These are phyloP conservation scores for Metschnikowia baotianmanensis DNA, from an alignment of 805 yeast species.

Conservation along the genomic window DNA sequence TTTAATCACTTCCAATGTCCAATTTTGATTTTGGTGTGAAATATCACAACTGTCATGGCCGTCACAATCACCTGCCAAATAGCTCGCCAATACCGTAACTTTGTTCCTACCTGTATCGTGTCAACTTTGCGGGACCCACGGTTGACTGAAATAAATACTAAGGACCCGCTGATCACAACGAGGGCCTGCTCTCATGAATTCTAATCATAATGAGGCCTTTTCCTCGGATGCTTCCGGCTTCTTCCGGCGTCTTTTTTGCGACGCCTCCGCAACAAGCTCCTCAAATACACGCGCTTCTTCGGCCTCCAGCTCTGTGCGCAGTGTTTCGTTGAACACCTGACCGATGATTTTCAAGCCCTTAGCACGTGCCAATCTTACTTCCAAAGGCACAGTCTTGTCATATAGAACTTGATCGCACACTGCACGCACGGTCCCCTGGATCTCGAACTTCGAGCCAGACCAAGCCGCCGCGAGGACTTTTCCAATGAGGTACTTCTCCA, in stretches of 20 bases:
- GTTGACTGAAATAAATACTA: slow-evolving; percentile 1
- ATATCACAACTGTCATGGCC: too few species aligned
- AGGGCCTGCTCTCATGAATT: too few species aligned
- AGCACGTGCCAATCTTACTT: slow-evolving; percentile 57
- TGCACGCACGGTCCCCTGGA: slow-evolving; percentile 65
- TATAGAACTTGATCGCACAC: slow-evolving; percentile 67
- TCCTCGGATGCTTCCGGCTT: slow-evolving; percentile 1
- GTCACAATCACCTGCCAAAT: too few species aligned
- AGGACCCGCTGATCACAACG: background rate
- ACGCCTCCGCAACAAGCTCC: slow-evolving; percentile 55
- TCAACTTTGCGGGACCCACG: too few species aligned
- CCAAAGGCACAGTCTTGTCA: slow-evolving; percentile 50
- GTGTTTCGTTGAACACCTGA: slow-evolving; percentile 54
- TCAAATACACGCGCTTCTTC: slow-evolving; percentile 78
- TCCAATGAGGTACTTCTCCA: slow-evolving; percentile 73
- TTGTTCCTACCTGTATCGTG: too few species aligned
- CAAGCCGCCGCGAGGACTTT: slow-evolving; percentile 82
- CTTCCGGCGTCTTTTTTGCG: slow-evolving; percentile 32
- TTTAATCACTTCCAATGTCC: too few species aligned
- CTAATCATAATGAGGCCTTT: background rate
- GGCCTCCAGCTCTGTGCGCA: slow-evolving; percentile 65
- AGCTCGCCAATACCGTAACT: too few species aligned
- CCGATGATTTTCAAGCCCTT: slow-evolving; percentile 61
- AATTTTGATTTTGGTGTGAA: too few species aligned
- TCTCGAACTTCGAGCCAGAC: slow-evolving; percentile 79